Evolutionary conservation across 768 basidiomycete genomes (phyloP), one percentile per base, ranked within the genome.

Genomic region (Boletales sp.): DNA sequence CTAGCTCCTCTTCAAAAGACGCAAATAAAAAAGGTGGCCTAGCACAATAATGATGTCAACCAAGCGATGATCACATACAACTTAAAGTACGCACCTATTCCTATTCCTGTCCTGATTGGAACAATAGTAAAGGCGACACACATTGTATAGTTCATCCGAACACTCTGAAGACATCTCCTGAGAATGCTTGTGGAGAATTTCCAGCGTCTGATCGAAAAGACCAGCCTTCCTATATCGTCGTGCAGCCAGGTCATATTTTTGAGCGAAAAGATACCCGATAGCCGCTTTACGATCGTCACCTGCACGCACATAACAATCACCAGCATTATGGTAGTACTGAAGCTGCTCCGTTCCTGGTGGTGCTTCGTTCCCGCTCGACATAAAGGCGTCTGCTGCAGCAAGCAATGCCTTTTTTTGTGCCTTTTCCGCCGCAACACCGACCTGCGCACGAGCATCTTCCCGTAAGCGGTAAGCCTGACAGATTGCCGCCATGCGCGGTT

Each of bases 11-110:
- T 18, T 86, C 78, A 1, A 72, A 64, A 1, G 74, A 68, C 0
- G 68, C 52, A 50, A 87, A 87, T 4, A 87, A 60, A 47, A 19
- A 74, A 74, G 61, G 77, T 67, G 67, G 62, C 18, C 86, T 86
- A 36, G 55, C 12, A 35, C 24, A 12, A 13, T 12, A 10, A 1
- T 27, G 24, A 14, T 13, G 7, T 63, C 14, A 52, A 43, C n/a
- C 18, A 18, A 12, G n/a, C 12, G 4, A 5, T 4, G 10, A 43
- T 2, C 53, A 48, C 29, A 8, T 0, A 32, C 9, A 36, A 21
- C 17, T 43, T 29, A 39, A 34, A 17, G 15, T 0, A 43, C n/a
- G 57, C 67, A 48, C 47, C 60, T 61, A 10, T 62, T 49, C 6
- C 53, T 50, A 5, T 62, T 48, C 6, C 53, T 50, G 4, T 56